Conservation (phyloP, 306 rosid species). For the Mimosa pudica region DNA sequence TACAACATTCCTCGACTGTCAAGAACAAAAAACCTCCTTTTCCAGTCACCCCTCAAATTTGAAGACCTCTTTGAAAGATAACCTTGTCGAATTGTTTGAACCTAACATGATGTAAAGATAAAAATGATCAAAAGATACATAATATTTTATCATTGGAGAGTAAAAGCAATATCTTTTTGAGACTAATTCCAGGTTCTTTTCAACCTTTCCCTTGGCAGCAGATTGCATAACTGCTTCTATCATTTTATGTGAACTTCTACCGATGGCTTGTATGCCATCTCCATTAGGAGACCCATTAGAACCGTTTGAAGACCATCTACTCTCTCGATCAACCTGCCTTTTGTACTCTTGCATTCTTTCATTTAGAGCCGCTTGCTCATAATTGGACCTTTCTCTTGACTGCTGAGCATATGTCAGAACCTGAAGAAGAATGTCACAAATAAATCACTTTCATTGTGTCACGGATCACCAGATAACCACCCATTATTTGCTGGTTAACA, state of each 20-base stretch:
- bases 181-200: slow-evolving; percentile 25
- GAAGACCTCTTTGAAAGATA: slow-evolving; percentile 99
- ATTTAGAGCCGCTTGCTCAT: slow-evolving; percentile 97
- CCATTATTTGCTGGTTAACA: slow-evolving; percentile 19
- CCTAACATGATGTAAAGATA: slow-evolving; percentile 49
- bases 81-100: slow-evolving; percentile 99
- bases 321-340: slow-evolving; percentile 97
- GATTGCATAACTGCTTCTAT: slow-evolving; percentile 99
- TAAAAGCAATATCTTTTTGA: slow-evolving; percentile 13
- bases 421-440: slow-evolving; percentile 51
- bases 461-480: slow-evolving; percentile 17
- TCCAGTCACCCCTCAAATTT: slow-evolving; percentile 98
- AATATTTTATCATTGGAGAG: slow-evolving; percentile 20
- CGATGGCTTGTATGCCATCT: slow-evolving; percentile 98
- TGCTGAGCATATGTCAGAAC: slow-evolving; percentile 98
- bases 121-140: slow-evolving; percentile 7
- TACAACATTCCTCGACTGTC: slow-evolving; percentile 98
- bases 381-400: slow-evolving; percentile 96
- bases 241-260: slow-evolving; percentile 99
- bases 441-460: slow-evolving; percentile 29
- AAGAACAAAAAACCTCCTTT: slow-evolving; percentile 99
- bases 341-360: slow-evolving; percentile 99
- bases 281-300: slow-evolving; percentile 98
- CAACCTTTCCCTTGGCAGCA: slow-evolving; percentile 99
- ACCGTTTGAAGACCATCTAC: slow-evolving; percentile 90